Conservation (phyloP, 345 rosid genomes). For the Psidium guajava region DNA sequence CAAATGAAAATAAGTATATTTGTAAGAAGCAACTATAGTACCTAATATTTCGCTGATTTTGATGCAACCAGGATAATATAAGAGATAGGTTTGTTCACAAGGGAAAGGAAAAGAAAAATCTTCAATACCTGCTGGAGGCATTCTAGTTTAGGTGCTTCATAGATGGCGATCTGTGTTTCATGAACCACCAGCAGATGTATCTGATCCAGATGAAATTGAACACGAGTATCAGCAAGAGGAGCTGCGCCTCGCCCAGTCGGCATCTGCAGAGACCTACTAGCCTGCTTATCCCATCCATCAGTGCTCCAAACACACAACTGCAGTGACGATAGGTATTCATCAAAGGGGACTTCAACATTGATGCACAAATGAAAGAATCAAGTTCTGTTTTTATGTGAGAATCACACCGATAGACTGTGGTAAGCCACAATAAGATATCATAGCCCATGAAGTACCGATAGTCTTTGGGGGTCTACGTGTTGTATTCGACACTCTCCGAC, state of each 20-base stretch:
- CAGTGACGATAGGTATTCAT: neutral
- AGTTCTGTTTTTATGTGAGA: neutral
- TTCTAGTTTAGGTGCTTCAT: constrained; percentile 64
- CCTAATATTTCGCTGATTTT: too few species aligned
- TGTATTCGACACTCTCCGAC: too few species aligned
- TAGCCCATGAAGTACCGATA: too few species aligned
- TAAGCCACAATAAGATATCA: neutral
- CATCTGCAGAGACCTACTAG: constrained; percentile 39
- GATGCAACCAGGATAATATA: too few species aligned
- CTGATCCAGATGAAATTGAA: constrained; percentile 70
- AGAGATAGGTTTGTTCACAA: too few species aligned
- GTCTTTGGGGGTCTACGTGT: too few species aligned
- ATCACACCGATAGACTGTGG: accelerated
- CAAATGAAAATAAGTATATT: too few species aligned
- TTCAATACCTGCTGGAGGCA: constrained; percentile 49
- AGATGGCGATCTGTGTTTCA: constrained; percentile 72
- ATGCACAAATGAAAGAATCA: neutral
- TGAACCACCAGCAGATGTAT: constrained; percentile 59
- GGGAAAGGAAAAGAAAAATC: neutral
- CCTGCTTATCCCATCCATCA: constrained; percentile 79
- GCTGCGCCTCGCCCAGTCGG: constrained; percentile 39
- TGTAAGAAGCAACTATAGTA: too few species aligned
- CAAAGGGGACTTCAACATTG: neutral
- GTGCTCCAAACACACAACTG: constrained; percentile 84
- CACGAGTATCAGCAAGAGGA: constrained; percentile 57